These are phyloP conservation scores for Clonostachys solani DNA, from an alignment of 2,329 filamentous ascomycete genomes.

Conservation along the genomic window DNA sequence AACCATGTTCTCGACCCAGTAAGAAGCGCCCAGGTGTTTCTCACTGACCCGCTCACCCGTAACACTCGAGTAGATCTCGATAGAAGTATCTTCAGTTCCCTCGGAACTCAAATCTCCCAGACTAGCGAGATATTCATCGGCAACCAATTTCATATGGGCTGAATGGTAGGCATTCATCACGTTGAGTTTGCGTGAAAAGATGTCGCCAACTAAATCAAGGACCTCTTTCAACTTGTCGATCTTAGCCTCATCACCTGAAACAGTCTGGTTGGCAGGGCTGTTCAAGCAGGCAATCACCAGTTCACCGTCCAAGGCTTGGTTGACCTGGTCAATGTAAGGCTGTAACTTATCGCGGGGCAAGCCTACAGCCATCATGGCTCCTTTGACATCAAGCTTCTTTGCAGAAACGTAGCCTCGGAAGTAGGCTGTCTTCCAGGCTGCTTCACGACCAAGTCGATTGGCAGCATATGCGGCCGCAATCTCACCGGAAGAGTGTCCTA, in stretches of 20 bases:
- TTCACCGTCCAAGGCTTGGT: too few species aligned
- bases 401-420: conserved; percentile 9
- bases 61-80: conserved; percentile 9
- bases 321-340: conserved; percentile 17
- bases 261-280: conserved; percentile 22
- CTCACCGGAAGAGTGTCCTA: background rate
- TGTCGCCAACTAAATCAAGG: conserved; percentile 11
- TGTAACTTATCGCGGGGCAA: background rate
- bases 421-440: conserved; percentile 13
- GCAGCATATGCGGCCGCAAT: conserved; percentile 21
- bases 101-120: conserved; percentile 3
- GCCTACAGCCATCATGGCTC: conserved; percentile 55
- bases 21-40: conserved; percentile 1
- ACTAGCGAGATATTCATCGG: background rate
- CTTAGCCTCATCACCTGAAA: conserved; percentile 20
- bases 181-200: conserved; percentile 17
- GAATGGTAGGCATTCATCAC: conserved; percentile 22
- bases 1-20: conserved; percentile 14
- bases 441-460: conserved; percentile 9
- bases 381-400: conserved; percentile 11
- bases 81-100: background rate
- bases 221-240: conserved; percentile 13
- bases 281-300: conserved; percentile 16
- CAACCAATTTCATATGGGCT: conserved; percentile 13
- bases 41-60: background rate